phyloP scores from a whole-genome alignment of 2,329 filamentous ascomycete species.

The Xylaria sp. region DNA sequence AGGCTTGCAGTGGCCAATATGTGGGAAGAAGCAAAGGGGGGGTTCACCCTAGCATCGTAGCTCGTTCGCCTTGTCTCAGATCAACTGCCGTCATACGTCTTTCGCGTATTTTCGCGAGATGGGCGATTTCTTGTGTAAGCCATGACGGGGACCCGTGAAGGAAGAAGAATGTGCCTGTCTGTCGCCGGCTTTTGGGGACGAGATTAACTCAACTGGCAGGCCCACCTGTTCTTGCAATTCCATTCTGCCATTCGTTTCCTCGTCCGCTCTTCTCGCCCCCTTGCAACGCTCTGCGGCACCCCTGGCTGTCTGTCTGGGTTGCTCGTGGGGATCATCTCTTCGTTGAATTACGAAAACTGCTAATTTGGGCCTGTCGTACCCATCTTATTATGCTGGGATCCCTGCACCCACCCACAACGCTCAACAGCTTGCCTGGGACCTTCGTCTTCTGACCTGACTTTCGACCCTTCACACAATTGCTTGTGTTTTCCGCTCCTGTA shows the following conservation, averaged over 20 bases:
- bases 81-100: slow-evolving; percentile 22
- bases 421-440: slow-evolving; percentile 21
- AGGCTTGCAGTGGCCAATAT: neutral
- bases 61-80: slow-evolving; percentile 16
- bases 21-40: slow-evolving; percentile 17
- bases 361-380: slow-evolving; percentile 18
- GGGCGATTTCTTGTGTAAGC: slow-evolving; percentile 19
- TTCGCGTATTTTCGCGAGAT: slow-evolving; percentile 11
- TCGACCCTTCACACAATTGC: slow-evolving; percentile 11
- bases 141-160: slow-evolving; percentile 4
- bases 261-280: slow-evolving; percentile 17
- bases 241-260: slow-evolving; percentile 15
- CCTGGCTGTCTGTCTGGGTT: slow-evolving; percentile 19
- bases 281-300: slow-evolving; percentile 5
- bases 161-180: slow-evolving; percentile 2
- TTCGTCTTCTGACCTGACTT: slow-evolving; percentile 20
- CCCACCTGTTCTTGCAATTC: slow-evolving; percentile 16
- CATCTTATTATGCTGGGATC: slow-evolving; percentile 13
- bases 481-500: slow-evolving; percentile 10
- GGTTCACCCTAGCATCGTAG: slow-evolving; percentile 1
- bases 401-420: slow-evolving; percentile 12
- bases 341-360: slow-evolving; percentile 27
- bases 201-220: slow-evolving; percentile 4
- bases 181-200: neutral
- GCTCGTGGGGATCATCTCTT: slow-evolving; percentile 24